phyloP scores from a whole-genome alignment of 176 grass and related monocot species.

The Triticum turgidum region DNA sequence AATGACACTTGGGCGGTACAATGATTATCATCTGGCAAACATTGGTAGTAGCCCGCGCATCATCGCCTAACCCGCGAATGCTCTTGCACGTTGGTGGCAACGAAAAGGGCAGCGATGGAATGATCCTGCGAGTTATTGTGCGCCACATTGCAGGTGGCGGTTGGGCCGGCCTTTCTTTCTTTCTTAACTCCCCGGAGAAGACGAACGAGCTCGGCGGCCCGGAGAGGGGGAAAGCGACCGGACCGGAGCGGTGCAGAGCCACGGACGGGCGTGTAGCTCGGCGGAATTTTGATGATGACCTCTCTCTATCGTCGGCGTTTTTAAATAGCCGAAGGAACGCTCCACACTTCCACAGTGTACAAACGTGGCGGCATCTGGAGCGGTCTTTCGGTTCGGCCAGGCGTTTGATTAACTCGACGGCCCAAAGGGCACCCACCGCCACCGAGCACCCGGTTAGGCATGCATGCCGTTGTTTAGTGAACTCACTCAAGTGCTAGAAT shows the following conservation, averaged over 20 bases:
- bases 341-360: neutral
- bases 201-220: neutral
- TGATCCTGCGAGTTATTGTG: neutral
- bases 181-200: neutral
- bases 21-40: neutral
- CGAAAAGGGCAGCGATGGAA: neutral
- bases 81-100: too few relatives aligned
- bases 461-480: neutral
- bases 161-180: slow-evolving; percentile 14
- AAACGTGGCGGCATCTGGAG: neutral
- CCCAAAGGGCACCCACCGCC: too few relatives aligned
- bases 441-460: neutral
- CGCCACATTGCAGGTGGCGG: slow-evolving; percentile 20
- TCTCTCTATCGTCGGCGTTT: neutral
- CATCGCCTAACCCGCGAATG: neutral
- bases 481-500: neutral
- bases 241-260: neutral
- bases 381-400: neutral
- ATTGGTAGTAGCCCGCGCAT: neutral
- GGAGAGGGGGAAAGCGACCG: slow-evolving; percentile 8
- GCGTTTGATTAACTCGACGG: too few relatives aligned
- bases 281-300: neutral
- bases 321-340: neutral
- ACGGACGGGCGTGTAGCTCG: neutral
- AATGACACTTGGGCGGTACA: neutral